Evolutionary conservation across 2,329 filamentous ascomycete genomes (phyloP).

Genomic region (Diplodia intermedia): DNA sequence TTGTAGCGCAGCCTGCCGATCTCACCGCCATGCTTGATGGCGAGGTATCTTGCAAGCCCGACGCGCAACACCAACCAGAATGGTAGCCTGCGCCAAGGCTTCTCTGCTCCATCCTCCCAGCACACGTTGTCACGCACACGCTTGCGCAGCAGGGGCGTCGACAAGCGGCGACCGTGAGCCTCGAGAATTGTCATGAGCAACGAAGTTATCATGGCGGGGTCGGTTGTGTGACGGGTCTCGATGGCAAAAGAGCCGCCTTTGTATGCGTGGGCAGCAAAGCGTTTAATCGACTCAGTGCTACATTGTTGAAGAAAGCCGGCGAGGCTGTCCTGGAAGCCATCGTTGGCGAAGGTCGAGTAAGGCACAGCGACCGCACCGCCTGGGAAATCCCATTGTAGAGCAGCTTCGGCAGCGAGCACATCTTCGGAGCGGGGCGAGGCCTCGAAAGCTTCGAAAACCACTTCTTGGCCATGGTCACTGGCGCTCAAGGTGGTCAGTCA

Average conservation of each 20-base stretch:
- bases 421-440: conserved; percentile 60
- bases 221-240: conserved; percentile 65
- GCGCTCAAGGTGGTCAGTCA: background rate
- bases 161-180: conserved; percentile 54
- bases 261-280: conserved; percentile 58
- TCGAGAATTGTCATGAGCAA: conserved; percentile 68
- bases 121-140: conserved; percentile 68
- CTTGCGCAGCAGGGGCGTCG: conserved; percentile 58
- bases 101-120: conserved; percentile 52
- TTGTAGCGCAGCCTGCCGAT: conserved; percentile 63
- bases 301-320: conserved; percentile 64
- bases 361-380: conserved; percentile 60
- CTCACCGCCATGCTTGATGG: conserved; percentile 48
- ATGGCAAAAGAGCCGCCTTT: conserved; percentile 60
- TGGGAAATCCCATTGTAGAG: conserved; percentile 67
- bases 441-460: conserved; percentile 68
- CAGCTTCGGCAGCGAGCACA: conserved; percentile 59
- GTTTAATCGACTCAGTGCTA: conserved; percentile 60
- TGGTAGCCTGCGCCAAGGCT: conserved; percentile 68
- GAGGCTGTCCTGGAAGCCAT: conserved; percentile 57
- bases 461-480: conserved; percentile 14
- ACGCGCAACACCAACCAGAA: conserved; percentile 70
- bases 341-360: conserved; percentile 46
- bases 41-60: conserved; percentile 60
- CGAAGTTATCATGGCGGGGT: conserved; percentile 65